Conservation (phyloP, 108 stramenopile species). For the Cylindrotheca closterium region DNA sequence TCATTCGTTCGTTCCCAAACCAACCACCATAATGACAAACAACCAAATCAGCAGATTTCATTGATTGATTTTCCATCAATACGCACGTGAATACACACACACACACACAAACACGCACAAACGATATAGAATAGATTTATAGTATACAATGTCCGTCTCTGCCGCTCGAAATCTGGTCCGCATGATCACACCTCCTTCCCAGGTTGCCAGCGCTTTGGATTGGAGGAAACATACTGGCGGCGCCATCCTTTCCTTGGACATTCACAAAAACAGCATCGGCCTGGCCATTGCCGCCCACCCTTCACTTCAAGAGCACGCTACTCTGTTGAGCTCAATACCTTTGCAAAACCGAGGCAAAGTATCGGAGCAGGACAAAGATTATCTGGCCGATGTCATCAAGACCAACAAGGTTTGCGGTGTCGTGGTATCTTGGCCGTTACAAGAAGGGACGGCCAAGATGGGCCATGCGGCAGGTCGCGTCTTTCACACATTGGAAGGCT, state of each 20-base stretch:
- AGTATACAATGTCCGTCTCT: no score
- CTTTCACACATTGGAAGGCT: constrained; percentile 30
- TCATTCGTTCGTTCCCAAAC: no score
- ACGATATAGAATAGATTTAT: no score
- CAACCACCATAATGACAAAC: no score
- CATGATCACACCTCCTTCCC: constrained; percentile 27
- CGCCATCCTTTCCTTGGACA: constrained; percentile 21
- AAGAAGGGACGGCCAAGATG: constrained; percentile 26
- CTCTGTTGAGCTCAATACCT: constrained; percentile 12
- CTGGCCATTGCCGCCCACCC: constrained; percentile 34
- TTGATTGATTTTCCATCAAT: no score
- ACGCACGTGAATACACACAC: no score
- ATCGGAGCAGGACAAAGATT: not conserved
- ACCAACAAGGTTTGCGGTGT: constrained; percentile 39
- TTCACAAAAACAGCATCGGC: constrained; percentile 34
- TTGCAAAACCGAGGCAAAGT: not conserved
- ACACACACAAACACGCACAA: no score
- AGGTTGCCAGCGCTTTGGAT: constrained; percentile 34
- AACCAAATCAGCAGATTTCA: no score
- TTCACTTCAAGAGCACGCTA: not conserved
- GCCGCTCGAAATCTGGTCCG: not conserved
- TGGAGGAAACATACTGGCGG: constrained; percentile 27
- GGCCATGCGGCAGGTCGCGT: constrained; percentile 39
- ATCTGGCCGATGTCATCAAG: constrained; percentile 21
- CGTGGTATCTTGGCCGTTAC: constrained; percentile 42